phyloP scores from a whole-genome alignment of 345 rosid genomes.

The Trapa incisa region DNA sequence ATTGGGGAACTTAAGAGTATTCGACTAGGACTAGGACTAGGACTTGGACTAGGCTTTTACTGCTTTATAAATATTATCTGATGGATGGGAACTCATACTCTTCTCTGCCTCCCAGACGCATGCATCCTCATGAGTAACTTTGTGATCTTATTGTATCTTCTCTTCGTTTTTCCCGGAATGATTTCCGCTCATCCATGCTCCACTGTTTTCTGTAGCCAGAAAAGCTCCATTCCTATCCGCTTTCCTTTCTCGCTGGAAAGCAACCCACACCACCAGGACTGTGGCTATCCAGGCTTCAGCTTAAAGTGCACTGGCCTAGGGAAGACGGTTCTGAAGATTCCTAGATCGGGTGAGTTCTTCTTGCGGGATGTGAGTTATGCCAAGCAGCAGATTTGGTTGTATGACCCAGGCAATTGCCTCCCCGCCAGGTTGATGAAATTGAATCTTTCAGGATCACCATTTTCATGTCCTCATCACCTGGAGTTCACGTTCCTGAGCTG shows the following conservation, averaged over 20 bases:
- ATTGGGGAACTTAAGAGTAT: too few species aligned
- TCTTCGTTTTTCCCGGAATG: not conserved
- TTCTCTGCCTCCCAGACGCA: not conserved
- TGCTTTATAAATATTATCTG: not conserved
- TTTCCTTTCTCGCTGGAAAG: not conserved
- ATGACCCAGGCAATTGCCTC: not conserved
- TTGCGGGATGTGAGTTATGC: not conserved
- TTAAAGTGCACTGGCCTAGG: not conserved
- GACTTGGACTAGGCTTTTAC: not conserved
- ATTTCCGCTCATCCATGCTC: not conserved
- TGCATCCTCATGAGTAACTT: not conserved
- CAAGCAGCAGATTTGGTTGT: not conserved
- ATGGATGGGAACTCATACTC: not conserved
- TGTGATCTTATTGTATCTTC: not conserved
- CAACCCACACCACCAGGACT: not conserved
- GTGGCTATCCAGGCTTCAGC: not conserved
- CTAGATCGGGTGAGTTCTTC: not conserved
- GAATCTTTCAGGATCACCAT: not conserved
- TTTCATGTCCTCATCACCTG: not conserved
- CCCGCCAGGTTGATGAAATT: not conserved
- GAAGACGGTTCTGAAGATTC: not conserved
- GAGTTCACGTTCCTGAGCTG: conserved; percentile 1
- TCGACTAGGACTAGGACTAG: too few species aligned
- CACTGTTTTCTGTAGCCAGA: not conserved
- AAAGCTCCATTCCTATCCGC: not conserved